Percentiles rank a stretch among this genome's conserved stretches.
phyloP scores from a whole-genome alignment of 441 rosid genomes.

The Pelargonium hybrid region DNA sequence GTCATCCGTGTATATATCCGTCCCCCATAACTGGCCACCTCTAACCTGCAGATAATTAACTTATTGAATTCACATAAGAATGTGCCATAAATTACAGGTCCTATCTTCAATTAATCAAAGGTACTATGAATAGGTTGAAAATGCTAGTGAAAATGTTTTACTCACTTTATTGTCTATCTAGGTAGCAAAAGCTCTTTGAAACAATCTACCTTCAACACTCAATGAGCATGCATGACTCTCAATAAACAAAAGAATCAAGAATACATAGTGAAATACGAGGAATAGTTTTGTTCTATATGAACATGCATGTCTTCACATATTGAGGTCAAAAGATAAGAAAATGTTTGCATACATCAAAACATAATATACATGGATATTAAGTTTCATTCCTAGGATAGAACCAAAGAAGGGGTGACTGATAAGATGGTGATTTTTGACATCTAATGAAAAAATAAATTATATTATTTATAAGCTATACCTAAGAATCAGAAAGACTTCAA shows the following conservation, averaged over 20 bases:
- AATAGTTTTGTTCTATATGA: not conserved
- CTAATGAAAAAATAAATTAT: not conserved
- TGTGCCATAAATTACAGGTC: not conserved
- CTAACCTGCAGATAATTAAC: conserved; percentile 58
- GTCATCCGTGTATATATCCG: conserved; percentile 89
- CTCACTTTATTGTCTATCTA: not conserved
- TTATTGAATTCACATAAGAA: conserved; percentile 18
- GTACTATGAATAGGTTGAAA: not conserved
- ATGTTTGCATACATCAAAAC: too few relatives aligned
- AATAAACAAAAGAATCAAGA: not conserved
- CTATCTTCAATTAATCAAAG: not conserved
- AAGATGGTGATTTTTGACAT: too few relatives aligned
- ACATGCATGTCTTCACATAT: too few relatives aligned
- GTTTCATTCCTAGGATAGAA: too few relatives aligned
- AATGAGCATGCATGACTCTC: not conserved
- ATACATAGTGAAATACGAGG: not conserved
- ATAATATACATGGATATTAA: too few relatives aligned
- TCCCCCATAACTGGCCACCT: conserved; percentile 97
- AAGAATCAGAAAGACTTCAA: not conserved
- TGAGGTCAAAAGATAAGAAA: too few relatives aligned
- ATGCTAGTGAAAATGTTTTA: not conserved
- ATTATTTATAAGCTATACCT: not conserved
- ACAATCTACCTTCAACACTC: too few relatives aligned
- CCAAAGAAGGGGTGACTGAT: too few relatives aligned
- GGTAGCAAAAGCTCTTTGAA: not conserved